phyloP scores from a whole-genome alignment of 116 monocot genomes.

The Posidonia oceanica region DNA sequence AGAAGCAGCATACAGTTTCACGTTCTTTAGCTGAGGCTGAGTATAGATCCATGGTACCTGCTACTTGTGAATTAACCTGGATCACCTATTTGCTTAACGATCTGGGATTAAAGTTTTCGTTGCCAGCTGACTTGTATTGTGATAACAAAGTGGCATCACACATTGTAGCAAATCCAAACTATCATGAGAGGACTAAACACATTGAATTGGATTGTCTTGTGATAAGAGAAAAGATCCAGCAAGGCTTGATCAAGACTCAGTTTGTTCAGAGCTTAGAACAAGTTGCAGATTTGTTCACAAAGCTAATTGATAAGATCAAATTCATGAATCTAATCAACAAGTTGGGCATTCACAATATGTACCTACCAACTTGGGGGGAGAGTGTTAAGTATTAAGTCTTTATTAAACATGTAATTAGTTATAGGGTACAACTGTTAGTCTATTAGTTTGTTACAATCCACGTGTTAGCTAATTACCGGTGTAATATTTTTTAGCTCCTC shows the following conservation, averaged over 20 bases:
- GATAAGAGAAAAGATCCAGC: not conserved
- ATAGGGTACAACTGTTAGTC: too few species aligned
- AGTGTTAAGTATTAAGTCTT: too few species aligned
- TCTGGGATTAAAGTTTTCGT: not conserved
- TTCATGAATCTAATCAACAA: not conserved
- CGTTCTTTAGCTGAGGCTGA: constrained; percentile 2
- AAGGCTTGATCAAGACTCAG: not conserved
- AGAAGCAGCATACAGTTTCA: constrained; percentile 2
- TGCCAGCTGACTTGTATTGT: constrained; percentile 2
- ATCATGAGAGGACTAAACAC: constrained; percentile 7
- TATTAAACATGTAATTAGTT: too few species aligned
- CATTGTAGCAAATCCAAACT: not conserved
- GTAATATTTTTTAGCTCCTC: too few species aligned
- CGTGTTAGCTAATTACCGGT: too few species aligned
- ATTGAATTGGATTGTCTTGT: not conserved
- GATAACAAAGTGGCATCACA: constrained; percentile 1
- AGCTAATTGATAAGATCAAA: too few species aligned
- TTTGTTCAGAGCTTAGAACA: not conserved
- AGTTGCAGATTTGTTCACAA: not conserved
- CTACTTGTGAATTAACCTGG: constrained; percentile 2
- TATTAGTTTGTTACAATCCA: too few species aligned
- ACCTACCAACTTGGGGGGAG: constrained; percentile 1
- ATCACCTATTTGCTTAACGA: not conserved
- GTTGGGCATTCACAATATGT: not conserved
- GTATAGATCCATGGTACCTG: not conserved